Conservation (phyloP, 164 flowering plant species). For the Nymphaea colorata region DNA sequence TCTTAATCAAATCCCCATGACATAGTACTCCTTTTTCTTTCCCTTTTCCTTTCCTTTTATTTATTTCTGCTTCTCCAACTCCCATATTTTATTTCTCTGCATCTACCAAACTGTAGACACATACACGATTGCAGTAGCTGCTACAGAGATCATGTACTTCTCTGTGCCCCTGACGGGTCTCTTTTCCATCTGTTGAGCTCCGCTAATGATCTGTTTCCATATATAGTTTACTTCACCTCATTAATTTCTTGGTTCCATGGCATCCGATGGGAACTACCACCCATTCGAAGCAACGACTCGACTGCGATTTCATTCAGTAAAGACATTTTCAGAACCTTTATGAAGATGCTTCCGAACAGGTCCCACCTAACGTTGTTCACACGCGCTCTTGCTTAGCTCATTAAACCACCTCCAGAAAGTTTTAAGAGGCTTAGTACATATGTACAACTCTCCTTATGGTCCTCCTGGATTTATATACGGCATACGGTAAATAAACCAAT, state of each 20-base stretch:
- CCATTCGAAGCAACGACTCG: neutral
- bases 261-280: neutral
- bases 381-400: too few species aligned
- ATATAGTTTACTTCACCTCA: neutral
- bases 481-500: too few species aligned
- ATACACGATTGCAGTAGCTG: neutral
- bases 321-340: neutral
- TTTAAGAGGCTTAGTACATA: too few species aligned
- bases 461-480: too few species aligned
- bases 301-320: neutral
- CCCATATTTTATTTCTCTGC: neutral
- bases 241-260: neutral
- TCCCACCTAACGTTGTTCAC: neutral
- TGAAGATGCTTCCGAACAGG: neutral
- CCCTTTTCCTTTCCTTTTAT: neutral
- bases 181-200: neutral
- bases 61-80: neutral
- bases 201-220: neutral
- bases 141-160: neutral
- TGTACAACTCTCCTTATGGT: too few species aligned
- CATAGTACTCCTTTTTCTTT: neutral
- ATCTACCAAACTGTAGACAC: neutral
- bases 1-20: neutral
- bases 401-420: too few species aligned
- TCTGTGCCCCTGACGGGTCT: too few species aligned